Conservation (phyloP, 2,329 filamentous ascomycete species). For the Scortechinia acanthostroma region DNA sequence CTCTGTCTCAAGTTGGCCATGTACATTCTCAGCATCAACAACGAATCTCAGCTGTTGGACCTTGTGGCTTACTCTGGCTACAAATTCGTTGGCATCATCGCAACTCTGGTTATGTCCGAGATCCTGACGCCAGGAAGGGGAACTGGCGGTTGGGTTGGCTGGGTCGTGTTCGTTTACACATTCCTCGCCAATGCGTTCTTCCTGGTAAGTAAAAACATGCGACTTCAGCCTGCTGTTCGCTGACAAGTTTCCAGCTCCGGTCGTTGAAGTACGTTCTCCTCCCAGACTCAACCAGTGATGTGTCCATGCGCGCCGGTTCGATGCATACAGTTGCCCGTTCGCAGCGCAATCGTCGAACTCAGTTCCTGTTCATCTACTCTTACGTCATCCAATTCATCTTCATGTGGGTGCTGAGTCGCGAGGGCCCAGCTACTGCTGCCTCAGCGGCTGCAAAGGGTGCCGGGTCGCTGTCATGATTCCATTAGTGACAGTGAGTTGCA, state of each 20-base stretch:
- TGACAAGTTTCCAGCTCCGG: constrained; percentile 59
- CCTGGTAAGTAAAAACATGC: constrained; percentile 51
- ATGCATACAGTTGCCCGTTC: constrained; percentile 71
- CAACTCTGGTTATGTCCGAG: constrained; percentile 75
- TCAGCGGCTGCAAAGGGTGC: too few species aligned
- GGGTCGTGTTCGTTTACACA: constrained; percentile 83
- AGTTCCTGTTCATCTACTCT: constrained; percentile 89
- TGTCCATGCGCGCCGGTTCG: constrained; percentile 39
- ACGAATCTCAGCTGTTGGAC: constrained; percentile 87
- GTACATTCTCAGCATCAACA: constrained; percentile 88
- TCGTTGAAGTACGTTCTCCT: constrained; percentile 93
- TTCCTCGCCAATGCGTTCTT: constrained; percentile 94
- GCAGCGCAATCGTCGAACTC: constrained; percentile 79
- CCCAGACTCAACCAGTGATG: constrained; percentile 67
- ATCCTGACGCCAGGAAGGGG: constrained; percentile 72
- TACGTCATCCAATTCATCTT: constrained; percentile 90
- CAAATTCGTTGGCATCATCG: constrained; percentile 95
- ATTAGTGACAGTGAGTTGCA: too few species aligned
- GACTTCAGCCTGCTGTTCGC: background rate
- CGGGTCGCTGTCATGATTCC: too few species aligned
- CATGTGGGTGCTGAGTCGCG: constrained; percentile 66
- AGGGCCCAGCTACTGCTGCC: background rate
- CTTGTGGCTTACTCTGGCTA: constrained; percentile 94
- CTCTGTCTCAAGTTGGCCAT: constrained; percentile 84
- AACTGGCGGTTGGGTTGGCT: constrained; percentile 81